Percentiles rank a stretch among this genome's conserved stretches.
Conservation (phyloP, 108 stramenopile genomes). For the Nannochloropsis salina region DNA sequence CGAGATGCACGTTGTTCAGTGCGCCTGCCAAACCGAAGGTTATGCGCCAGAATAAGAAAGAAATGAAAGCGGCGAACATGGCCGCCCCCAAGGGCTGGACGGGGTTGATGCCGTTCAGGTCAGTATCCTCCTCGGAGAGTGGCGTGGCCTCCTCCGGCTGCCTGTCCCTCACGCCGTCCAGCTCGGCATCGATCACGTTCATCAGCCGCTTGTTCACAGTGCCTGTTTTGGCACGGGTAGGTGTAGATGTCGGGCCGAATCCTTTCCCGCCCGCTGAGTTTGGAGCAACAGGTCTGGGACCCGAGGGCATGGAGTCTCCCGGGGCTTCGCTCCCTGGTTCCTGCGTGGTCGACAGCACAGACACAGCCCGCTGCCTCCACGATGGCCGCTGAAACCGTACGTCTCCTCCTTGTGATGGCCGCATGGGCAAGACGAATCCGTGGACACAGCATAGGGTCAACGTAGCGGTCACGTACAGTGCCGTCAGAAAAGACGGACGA, state of each 20-base stretch:
- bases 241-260: not conserved
- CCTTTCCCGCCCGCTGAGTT: conserved; percentile 9
- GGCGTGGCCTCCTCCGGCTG: conserved; percentile 19
- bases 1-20: not conserved
- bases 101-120: conserved; percentile 10
- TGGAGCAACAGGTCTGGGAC: not conserved
- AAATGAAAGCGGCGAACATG: conserved; percentile 17
- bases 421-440: not conserved
- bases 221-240: not conserved
- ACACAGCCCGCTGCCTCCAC: not conserved
- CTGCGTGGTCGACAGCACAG: not conserved
- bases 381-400: not conserved
- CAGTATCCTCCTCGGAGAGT: not conserved
- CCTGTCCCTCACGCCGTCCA: not conserved
- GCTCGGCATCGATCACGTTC: conserved; percentile 15
- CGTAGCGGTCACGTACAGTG: too few relatives aligned
- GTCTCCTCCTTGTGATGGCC: not conserved
- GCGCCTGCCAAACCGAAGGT: not conserved
- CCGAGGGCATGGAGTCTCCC: not conserved
- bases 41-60: conserved; percentile 20
- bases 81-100: conserved; percentile 5
- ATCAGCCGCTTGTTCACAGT: conserved; percentile 5
- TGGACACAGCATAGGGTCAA: not conserved
- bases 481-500: too few relatives aligned
- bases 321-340: conserved; percentile 1